phyloP scores from a whole-genome alignment of 306 rosid genomes.

The Senna siamea region DNA sequence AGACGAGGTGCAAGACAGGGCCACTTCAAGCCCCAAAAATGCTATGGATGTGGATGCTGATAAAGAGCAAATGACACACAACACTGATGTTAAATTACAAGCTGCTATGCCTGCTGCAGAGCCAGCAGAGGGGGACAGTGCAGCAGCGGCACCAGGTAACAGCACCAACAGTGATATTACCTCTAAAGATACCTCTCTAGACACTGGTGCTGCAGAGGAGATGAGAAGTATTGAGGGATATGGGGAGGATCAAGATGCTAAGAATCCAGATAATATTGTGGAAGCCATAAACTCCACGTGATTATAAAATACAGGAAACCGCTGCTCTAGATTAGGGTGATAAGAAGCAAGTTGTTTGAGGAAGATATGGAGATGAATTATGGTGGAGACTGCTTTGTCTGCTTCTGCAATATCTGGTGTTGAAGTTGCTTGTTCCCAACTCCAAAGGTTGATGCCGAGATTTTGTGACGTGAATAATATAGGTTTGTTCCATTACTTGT shows the following conservation, averaged over 20 bases:
- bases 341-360: constrained; percentile 40
- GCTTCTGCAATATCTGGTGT: constrained; percentile 15
- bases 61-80: constrained; percentile 27
- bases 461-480: neutral
- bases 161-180: constrained; percentile 12
- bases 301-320: constrained; percentile 32
- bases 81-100: constrained; percentile 34
- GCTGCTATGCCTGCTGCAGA: constrained; percentile 23
- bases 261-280: constrained; percentile 35
- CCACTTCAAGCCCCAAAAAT: constrained; percentile 20
- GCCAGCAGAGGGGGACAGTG: constrained; percentile 42
- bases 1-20: constrained; percentile 33
- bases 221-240: constrained; percentile 23
- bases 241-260: constrained; percentile 31
- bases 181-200: constrained; percentile 22
- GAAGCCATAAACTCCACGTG: constrained; percentile 41
- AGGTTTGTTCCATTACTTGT: neutral
- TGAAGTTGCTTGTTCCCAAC: constrained; percentile 18
- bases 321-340: constrained; percentile 19
- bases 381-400: constrained; percentile 21
- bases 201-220: constrained; percentile 35
- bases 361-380: constrained; percentile 24
- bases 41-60: constrained; percentile 44
- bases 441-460: neutral
- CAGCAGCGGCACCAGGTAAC: constrained; percentile 23